Conservation (phyloP, 1,139 yeast species). For the Yamadazyma blattariae region DNA sequence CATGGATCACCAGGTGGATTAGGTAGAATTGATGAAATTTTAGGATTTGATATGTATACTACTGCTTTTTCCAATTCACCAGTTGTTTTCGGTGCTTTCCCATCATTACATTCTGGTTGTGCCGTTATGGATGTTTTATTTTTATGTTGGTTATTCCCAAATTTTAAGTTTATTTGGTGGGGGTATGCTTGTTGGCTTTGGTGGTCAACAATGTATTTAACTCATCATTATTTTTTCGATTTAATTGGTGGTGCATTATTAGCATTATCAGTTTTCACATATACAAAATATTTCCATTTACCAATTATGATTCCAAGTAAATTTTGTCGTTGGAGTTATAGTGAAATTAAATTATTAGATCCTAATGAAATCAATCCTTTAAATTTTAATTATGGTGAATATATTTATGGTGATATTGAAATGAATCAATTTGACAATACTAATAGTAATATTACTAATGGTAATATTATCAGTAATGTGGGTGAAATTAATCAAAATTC, state of each 20-base stretch:
- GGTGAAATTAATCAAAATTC: neutral
- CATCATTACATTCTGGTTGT: constrained; percentile 91
- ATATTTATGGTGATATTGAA: constrained; percentile 10
- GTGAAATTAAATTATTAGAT: constrained; percentile 27
- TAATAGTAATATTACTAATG: neutral
- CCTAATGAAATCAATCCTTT: constrained; percentile 35
- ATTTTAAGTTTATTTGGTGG: constrained; percentile 58
- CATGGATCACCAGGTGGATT: constrained; percentile 96
- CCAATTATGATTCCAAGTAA: constrained; percentile 64
- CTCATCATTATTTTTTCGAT: constrained; percentile 93
- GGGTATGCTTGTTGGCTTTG: constrained; percentile 86
- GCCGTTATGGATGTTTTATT: constrained; percentile 92
- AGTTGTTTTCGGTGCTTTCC: constrained; percentile 96
- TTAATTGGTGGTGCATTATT: constrained; percentile 86
- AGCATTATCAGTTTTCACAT: constrained; percentile 66
- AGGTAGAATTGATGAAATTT: constrained; percentile 76
- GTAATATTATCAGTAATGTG: too few species aligned
- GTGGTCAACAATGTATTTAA: constrained; percentile 98
- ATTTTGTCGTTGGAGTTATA: constrained; percentile 86
- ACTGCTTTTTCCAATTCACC: constrained; percentile 85
- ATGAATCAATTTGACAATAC: constrained; percentile 6
- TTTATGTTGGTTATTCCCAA: constrained; percentile 79
- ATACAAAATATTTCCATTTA: constrained; percentile 68
- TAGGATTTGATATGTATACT: constrained; percentile 87
- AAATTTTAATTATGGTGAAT: constrained; percentile 14